These are phyloP conservation scores for Byssothecium circinans DNA, from an alignment of 2,329 filamentous ascomycete species.

Conservation along the genomic window DNA sequence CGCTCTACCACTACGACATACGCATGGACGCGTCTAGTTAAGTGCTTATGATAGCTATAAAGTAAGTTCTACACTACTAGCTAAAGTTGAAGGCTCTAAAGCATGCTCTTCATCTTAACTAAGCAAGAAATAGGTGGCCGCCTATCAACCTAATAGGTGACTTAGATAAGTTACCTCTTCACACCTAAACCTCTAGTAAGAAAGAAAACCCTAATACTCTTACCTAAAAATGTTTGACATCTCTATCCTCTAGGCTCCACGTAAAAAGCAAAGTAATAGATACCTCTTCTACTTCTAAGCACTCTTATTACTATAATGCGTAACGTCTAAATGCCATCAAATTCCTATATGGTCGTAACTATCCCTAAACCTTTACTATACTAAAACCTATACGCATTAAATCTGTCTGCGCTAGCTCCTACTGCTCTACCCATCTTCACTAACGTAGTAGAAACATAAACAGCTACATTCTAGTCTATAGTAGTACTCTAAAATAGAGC, in stretches of 20 bases:
- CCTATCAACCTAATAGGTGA: conserved; percentile 27
- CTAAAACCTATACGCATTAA: neutral
- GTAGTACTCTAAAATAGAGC: too few relatives aligned
- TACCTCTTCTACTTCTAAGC: too few relatives aligned
- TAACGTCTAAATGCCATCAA: neutral
- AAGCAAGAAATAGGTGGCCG: neutral
- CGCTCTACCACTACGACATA: neutral
- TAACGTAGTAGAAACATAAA: neutral
- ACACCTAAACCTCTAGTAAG: neutral
- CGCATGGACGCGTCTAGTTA: conserved; percentile 20
- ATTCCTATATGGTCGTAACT: neutral
- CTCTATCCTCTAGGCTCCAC: conserved; percentile 1
- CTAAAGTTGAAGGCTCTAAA: too few relatives aligned
- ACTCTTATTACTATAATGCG: too few relatives aligned
- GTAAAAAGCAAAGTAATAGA: too few relatives aligned
- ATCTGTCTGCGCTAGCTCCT: neutral
- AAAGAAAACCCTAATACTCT: conserved; percentile 3
- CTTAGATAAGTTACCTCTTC: conserved; percentile 8
- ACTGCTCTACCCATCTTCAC: neutral
- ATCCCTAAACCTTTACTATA: neutral
- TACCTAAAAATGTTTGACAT: conserved; percentile 9
- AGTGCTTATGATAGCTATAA: conserved; percentile 18
- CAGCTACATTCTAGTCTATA: neutral
- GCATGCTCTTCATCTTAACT: too few relatives aligned
- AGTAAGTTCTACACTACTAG: too few relatives aligned